Evolutionary conservation across 2,329 filamentous ascomycete genomes (phyloP), one percentile per base, ranked within the genome.

Genomic region (Fusarium concolor): DNA sequence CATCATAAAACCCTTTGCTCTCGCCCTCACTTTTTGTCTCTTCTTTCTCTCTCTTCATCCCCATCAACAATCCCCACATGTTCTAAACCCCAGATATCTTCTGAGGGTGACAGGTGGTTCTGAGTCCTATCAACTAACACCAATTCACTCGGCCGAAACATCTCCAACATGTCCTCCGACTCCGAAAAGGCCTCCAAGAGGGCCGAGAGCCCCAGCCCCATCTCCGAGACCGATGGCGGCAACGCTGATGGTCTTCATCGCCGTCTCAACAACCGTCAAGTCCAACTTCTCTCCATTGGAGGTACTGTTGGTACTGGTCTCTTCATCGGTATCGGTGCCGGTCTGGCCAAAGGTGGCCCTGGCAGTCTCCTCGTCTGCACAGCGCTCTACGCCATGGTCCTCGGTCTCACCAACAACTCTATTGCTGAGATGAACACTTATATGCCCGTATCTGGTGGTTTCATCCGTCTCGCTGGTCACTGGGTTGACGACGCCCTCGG

Each of bases 361-460:
- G 67, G 67, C 1, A 68, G 51, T 17, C 67, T 71, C 4, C 53
- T 71, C 20, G 56, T 71, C 35, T 71, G 64, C 50, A 69, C 64
- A 10, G 56, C 65, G 52, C 45, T 71, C 10, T 71, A 71, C 44
- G 49, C 67, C 46, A 56, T 64, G 52, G 64, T 71, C 33, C 56
- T 71, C 10, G 68, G 46, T 31, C 68, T 71, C 4, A 70, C 69
- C 39, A 71, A 71, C 54, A 71, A 71, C 50, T 68, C 64, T 4
- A 71, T 71, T 11, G 68, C 68, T 44, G 68, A 71, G 50, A 71
- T 71, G 68, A 68, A 53, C 41, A 71, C 67, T 49, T 71, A 66
- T 0, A 71, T 71, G 68, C 68, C 68, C 10, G 67, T 71, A 4
- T 69, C 67, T 4, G 68, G 67, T 10, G 68, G 67, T 9, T 71